phyloP scores from a whole-genome alignment of 2,329 filamentous ascomycete genomes.

The Monilinia fructicola region DNA sequence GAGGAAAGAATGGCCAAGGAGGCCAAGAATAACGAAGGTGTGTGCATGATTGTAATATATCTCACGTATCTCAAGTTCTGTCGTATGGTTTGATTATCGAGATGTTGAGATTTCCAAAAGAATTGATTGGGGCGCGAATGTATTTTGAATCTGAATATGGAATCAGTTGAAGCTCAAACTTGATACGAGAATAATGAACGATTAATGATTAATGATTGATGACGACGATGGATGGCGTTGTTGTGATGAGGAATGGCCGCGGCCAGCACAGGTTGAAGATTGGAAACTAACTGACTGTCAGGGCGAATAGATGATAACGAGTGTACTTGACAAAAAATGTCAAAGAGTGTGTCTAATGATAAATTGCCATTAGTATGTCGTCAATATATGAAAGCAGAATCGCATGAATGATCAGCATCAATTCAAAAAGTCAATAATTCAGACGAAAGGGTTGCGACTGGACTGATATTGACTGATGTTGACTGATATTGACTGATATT shows the following conservation, averaged over 20 bases:
- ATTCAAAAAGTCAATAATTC: constrained; percentile 1
- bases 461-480: no score
- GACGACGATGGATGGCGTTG: constrained; percentile 7
- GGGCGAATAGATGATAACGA: constrained; percentile 50
- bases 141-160: constrained; percentile 26
- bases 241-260: not conserved
- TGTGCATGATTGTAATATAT: constrained; percentile 48
- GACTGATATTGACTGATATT: no score
- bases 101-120: constrained; percentile 13
- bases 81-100: constrained; percentile 14
- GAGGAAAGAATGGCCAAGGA: constrained; percentile 51
- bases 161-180: constrained; percentile 32
- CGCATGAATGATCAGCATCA: constrained; percentile 37
- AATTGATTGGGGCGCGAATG: constrained; percentile 1
- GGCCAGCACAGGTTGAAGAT: constrained; percentile 1
- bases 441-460: constrained; percentile 16
- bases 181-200: constrained; percentile 33
- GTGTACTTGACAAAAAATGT: constrained; percentile 58
- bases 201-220: no score
- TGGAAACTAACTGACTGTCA: constrained; percentile 52
- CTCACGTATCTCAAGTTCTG: constrained; percentile 18
- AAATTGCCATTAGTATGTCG: constrained; percentile 31
- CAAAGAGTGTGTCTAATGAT: constrained; percentile 49
- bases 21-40: constrained; percentile 50
- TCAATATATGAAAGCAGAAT: constrained; percentile 24